phyloP scores from a whole-genome alignment of 2,329 filamentous ascomycete species.

The Aspergillus candidus region DNA sequence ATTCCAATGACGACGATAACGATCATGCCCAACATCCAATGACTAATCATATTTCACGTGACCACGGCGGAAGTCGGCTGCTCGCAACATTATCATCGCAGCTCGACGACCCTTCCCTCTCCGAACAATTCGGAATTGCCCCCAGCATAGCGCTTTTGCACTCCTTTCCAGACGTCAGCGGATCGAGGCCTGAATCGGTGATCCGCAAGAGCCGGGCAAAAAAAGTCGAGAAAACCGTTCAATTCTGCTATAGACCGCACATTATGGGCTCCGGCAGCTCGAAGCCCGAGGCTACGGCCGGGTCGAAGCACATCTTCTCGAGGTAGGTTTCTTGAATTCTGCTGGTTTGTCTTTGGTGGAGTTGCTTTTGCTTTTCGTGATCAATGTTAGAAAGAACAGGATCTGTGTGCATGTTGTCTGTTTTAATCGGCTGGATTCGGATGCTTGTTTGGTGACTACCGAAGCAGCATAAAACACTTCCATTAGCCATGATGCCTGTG shows the following conservation, averaged over 20 bases:
- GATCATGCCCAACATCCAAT: not conserved
- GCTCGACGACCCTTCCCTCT: constrained; percentile 9
- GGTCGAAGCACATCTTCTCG: constrained; percentile 56
- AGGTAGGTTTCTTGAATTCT: constrained; percentile 37
- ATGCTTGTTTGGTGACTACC: too few species aligned
- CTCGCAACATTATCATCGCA: constrained; percentile 8
- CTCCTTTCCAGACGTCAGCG: too few species aligned
- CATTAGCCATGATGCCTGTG: too few species aligned
- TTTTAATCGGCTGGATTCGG: too few species aligned
- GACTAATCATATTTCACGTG: constrained; percentile 14
- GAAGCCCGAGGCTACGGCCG: constrained; percentile 49
- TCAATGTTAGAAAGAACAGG: too few species aligned
- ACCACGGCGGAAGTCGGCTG: constrained; percentile 20
- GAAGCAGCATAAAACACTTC: too few species aligned
- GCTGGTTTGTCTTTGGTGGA: not conserved
- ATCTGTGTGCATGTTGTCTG: too few species aligned
- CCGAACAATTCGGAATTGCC: constrained; percentile 12
- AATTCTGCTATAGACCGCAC: constrained; percentile 8
- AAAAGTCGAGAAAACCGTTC: not conserved
- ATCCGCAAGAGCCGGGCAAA: too few species aligned
- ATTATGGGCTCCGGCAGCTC: constrained; percentile 59
- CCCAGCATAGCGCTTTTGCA: not conserved
- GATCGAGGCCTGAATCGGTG: too few species aligned
- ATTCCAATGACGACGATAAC: too few species aligned
- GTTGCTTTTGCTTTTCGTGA: too few species aligned